Percentiles rank a stretch among this genome's conserved stretches.
Conservation (phyloP, 768 basidiomycete genomes). For the Hygrophoropsis aurantiaca region DNA sequence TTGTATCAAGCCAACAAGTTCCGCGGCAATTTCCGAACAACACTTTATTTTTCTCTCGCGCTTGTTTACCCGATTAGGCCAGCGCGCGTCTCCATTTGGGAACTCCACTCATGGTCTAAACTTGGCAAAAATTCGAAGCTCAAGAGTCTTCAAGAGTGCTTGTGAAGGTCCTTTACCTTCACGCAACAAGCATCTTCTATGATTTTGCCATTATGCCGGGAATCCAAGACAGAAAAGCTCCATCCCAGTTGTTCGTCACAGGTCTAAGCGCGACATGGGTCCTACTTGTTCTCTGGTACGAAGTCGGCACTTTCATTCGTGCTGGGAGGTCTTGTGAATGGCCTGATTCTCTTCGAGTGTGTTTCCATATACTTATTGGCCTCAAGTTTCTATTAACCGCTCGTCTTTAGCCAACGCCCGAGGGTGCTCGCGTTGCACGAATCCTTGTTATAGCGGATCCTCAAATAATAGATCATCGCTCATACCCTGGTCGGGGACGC, state of each 20-base stretch:
- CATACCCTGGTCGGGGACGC: constrained; percentile 62
- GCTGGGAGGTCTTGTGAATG: constrained; percentile 54
- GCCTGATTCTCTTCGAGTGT: constrained; percentile 49
- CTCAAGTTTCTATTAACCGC: neutral
- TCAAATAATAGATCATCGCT: constrained; percentile 75
- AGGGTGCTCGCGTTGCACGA: constrained; percentile 24
- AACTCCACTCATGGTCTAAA: too few relatives aligned
- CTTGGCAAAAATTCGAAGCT: too few relatives aligned
- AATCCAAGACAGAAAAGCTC: too few relatives aligned
- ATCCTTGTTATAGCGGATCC: constrained; percentile 84
- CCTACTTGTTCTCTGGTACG: constrained; percentile 65
- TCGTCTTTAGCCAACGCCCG: constrained; percentile 15
- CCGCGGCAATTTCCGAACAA: too few relatives aligned
- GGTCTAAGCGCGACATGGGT: constrained; percentile 61
- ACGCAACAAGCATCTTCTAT: too few relatives aligned
- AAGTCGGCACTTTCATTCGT: constrained; percentile 56
- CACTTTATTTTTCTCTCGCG: too few relatives aligned
- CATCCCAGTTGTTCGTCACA: constrained; percentile 37
- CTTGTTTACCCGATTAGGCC: too few relatives aligned
- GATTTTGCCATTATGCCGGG: too few relatives aligned
- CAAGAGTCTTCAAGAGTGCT: too few relatives aligned
- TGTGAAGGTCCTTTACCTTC: too few relatives aligned
- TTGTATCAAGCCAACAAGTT: too few relatives aligned
- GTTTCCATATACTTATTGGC: constrained; percentile 3
- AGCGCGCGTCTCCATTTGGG: too few relatives aligned